Conservation (phyloP, 2,329 filamentous ascomycete species). For the Colletotrichum australisinense region DNA sequence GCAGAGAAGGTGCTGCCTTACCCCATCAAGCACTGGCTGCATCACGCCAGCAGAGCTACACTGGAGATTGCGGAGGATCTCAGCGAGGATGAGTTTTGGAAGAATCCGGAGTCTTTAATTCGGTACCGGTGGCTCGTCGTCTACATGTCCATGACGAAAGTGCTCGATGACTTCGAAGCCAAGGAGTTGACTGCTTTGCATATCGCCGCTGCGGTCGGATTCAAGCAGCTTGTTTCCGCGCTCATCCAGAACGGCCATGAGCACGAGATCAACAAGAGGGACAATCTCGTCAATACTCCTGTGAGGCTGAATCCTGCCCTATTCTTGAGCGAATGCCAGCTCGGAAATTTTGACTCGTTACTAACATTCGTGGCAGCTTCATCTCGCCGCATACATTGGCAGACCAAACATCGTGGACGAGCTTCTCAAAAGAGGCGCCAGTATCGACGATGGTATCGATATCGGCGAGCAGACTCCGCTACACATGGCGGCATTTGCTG, state of each 20-base stretch:
- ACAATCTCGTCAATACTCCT: constrained; percentile 47
- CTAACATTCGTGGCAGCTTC: constrained; percentile 38
- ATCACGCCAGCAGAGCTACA: constrained; percentile 54
- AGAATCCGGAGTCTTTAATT: constrained; percentile 44
- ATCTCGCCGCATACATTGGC: constrained; percentile 45
- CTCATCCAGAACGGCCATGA: constrained; percentile 51
- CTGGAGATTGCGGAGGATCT: constrained; percentile 54
- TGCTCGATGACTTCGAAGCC: constrained; percentile 44
- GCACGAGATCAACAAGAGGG: constrained; percentile 46
- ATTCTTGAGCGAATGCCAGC: background rate
- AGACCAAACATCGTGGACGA: constrained; percentile 50
- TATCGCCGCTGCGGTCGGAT: constrained; percentile 51
- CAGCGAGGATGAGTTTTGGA: constrained; percentile 54
- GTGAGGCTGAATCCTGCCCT: constrained; percentile 40
- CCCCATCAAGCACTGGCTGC: constrained; percentile 53
- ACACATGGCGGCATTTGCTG: constrained; percentile 51
- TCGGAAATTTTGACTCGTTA: background rate
- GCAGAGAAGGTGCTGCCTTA: constrained; percentile 46
- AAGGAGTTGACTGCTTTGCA: constrained; percentile 49
- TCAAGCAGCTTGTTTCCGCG: constrained; percentile 49
- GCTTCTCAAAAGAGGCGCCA: constrained; percentile 46
- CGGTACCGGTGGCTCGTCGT: constrained; percentile 52
- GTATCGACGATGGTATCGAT: constrained; percentile 49
- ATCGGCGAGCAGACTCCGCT: constrained; percentile 47
- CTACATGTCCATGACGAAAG: constrained; percentile 45